Evolutionary conservation across 495 filamentous ascomycete genomes (phyloP), one percentile per base, ranked within the genome.

Genomic region (Trichocladium uniseriatum): DNA sequence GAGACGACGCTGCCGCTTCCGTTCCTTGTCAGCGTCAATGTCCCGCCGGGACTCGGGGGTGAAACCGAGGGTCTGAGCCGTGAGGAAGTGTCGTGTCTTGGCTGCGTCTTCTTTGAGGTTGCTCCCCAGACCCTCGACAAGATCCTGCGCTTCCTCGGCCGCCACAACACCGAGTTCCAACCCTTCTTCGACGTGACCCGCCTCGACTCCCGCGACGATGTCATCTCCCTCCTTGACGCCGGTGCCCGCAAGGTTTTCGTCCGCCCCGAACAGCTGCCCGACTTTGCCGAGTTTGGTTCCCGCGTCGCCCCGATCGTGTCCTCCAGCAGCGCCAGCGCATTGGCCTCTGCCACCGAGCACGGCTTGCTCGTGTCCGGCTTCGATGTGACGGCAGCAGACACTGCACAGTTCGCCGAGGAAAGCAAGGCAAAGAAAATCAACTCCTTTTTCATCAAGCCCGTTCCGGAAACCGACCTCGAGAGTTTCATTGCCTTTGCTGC

Each of bases 211-310:
- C 63, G 69, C 38, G 80, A 84, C 34, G 86, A 94, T 53, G 69
- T 95, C 16, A 68, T 89, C 43, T 76, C 85, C 44, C 74, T 97
- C 24, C 77, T 98, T 44, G 84, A 98, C 61, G 78, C 81, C 53
- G 92, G 94, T 44, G 88, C 88, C n/a, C 76, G 80, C 35, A 92
- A 83, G 65, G 82, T 94, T 38, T 90, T 97, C 64, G 82, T 95
- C 41, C 73, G 77, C 44, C 73, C 81, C 40, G 75, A 83, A 38
- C 82, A 87, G 68, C 46, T 76, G 29, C 51, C 65, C 11, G 64
- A 71, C 32, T 71, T 67, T 45, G 50, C 63, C 21, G 65, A 71
- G 53, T 73, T 65, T 43, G 70, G 71, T 7, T 60, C 63, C 18
- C 64, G 72, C 13, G 65, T 76, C 29, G 69, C 67, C 27, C 67